A percentile compares a stretch with the other conserved stretches of the same genome.
phyloP scores from a whole-genome alignment of 345 rosid species.

The Populus nigra region DNA sequence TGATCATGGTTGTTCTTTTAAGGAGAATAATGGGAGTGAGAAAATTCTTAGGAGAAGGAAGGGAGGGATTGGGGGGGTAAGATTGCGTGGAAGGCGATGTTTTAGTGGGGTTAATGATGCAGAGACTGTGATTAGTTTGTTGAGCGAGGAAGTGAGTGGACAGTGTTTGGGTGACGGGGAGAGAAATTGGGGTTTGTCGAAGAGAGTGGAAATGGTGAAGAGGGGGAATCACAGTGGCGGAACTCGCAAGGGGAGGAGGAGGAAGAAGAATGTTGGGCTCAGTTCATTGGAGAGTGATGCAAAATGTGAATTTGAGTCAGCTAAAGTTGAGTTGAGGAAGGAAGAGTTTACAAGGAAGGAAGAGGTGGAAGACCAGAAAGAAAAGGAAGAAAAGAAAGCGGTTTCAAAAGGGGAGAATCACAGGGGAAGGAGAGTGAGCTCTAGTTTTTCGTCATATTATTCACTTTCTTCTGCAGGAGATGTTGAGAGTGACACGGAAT shows the following conservation, averaged over 20 bases:
- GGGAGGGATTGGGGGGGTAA: neutral
- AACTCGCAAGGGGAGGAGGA: slow-evolving; percentile 24
- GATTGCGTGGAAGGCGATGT: slow-evolving; percentile 17
- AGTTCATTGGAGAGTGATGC: slow-evolving; percentile 32
- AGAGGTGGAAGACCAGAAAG: slow-evolving; percentile 32
- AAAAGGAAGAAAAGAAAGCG: slow-evolving; percentile 8
- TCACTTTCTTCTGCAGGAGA: slow-evolving; percentile 62
- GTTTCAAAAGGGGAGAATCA: slow-evolving; percentile 25
- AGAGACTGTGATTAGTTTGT: slow-evolving; percentile 70
- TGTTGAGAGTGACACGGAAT: slow-evolving; percentile 57
- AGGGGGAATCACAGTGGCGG: slow-evolving; percentile 37
- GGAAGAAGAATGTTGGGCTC: slow-evolving; percentile 33
- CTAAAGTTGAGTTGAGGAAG: slow-evolving; percentile 21
- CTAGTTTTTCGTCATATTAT: slow-evolving; percentile 76
- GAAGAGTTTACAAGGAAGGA: slow-evolving; percentile 32
- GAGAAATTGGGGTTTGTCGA: slow-evolving; percentile 29
- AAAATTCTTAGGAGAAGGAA: slow-evolving; percentile 31
- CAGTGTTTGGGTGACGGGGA: slow-evolving; percentile 33
- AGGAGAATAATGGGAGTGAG: slow-evolving; percentile 31
- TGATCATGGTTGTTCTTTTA: slow-evolving; percentile 31
- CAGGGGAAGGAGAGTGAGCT: slow-evolving; percentile 45
- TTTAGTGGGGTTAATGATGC: slow-evolving; percentile 50
- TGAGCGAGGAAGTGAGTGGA: slow-evolving; percentile 61
- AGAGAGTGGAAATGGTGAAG: slow-evolving; percentile 44
- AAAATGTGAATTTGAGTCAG: slow-evolving; percentile 27